Percentiles rank a stretch among this genome's conserved stretches.
Conservation (phyloP, 805 yeast genomes). For the Metschnikowia koreensis region DNA sequence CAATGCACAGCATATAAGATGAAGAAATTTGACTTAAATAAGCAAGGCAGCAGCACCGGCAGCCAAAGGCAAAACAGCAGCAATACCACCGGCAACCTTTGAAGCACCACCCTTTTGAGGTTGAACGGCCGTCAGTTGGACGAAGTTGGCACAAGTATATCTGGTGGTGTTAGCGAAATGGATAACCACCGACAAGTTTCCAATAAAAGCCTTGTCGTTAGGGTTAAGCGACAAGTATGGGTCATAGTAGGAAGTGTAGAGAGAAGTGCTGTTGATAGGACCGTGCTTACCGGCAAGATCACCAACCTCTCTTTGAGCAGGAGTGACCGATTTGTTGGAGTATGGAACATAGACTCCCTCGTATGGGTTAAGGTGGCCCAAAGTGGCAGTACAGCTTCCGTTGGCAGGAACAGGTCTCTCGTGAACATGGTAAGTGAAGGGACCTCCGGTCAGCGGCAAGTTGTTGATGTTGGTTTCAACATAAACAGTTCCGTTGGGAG, state of each 20-base stretch:
- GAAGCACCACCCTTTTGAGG: slow-evolving; percentile 4
- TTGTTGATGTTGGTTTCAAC: slow-evolving; percentile 32
- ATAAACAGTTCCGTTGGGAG: slow-evolving; percentile 31
- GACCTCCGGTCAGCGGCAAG: slow-evolving; percentile 37
- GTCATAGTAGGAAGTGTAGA: slow-evolving; percentile 26
- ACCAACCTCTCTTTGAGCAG: slow-evolving; percentile 31
- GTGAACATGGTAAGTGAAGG: slow-evolving; percentile 42
- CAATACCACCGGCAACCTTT: slow-evolving; percentile 1
- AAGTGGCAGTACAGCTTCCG: slow-evolving; percentile 34
- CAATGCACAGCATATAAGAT: too few species aligned
- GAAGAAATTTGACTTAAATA: slow-evolving; percentile 1
- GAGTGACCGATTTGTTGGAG: slow-evolving; percentile 21
- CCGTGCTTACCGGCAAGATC: slow-evolving; percentile 44
- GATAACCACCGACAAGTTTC: slow-evolving; percentile 34
- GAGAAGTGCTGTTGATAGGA: slow-evolving; percentile 26
- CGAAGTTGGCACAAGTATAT: slow-evolving; percentile 41
- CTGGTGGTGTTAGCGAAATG: slow-evolving; percentile 33
- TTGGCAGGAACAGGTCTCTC: slow-evolving; percentile 34
- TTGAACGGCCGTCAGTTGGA: slow-evolving; percentile 10
- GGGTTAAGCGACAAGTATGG: slow-evolving; percentile 33
- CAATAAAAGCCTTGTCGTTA: slow-evolving; percentile 24
- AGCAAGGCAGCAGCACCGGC: slow-evolving; percentile 15
- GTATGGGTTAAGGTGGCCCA: slow-evolving; percentile 39
- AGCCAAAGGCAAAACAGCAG: slow-evolving; percentile 11
- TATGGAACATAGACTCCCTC: slow-evolving; percentile 20